phyloP scores from a whole-genome alignment of 441 rosid species.

The Mallotus repandus region DNA sequence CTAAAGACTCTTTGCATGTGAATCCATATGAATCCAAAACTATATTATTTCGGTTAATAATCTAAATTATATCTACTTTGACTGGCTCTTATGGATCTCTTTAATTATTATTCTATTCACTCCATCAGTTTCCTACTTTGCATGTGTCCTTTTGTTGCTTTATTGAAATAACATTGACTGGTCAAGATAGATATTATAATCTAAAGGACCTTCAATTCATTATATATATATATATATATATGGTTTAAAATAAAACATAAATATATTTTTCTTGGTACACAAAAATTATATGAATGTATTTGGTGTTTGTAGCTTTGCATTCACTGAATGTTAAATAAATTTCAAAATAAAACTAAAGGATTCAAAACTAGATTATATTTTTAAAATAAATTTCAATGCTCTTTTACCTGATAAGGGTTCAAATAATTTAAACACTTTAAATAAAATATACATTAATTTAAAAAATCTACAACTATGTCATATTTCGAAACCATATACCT shows the following conservation, averaged over 20 bases:
- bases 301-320: not conserved
- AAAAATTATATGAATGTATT: not conserved
- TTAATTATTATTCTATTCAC: not conserved
- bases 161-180: not conserved
- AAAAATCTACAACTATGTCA: no score
- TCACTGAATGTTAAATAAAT: not conserved
- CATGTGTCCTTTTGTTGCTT: slow-evolving; percentile 6
- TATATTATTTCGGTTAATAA: not conserved
- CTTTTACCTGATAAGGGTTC: no score
- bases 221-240: no score
- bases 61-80: slow-evolving; percentile 1
- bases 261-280: not conserved
- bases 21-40: not conserved
- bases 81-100: not conserved
- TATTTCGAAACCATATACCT: no score
- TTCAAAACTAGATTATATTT: no score
- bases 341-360: not conserved
- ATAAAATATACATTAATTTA: no score
- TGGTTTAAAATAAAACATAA: not conserved
- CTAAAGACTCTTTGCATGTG: slow-evolving; percentile 13
- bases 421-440: no score
- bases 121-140: not conserved
- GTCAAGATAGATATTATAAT: not conserved
- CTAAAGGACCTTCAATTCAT: not conserved
- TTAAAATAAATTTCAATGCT: no score